Evolutionary conservation across 805 yeast genomes (phyloP).

Genomic region (Sporopachydermia lactativora): DNA sequence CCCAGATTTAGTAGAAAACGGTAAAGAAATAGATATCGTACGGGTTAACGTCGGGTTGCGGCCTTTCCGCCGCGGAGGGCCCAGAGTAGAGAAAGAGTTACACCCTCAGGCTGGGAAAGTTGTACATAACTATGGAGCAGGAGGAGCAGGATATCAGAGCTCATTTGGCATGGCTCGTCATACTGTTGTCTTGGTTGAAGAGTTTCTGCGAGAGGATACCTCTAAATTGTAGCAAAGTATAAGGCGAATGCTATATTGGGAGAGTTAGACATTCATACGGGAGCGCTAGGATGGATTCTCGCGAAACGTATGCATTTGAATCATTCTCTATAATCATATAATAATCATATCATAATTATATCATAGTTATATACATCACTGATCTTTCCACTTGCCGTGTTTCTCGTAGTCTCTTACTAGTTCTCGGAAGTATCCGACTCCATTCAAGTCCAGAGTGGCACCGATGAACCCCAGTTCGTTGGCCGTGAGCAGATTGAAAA

Average conservation of each 20-base stretch:
- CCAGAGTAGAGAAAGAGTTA: constrained; percentile 31
- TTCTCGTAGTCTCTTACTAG: constrained; percentile 61
- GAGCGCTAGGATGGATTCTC: too few relatives aligned
- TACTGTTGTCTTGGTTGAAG: neutral
- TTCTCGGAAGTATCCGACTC: constrained; percentile 51
- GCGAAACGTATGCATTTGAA: too few relatives aligned
- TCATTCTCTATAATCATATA: too few relatives aligned
- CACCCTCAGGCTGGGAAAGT: constrained; percentile 17
- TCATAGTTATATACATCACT: too few relatives aligned
- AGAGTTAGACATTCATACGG: too few relatives aligned
- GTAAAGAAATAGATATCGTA: constrained; percentile 28
- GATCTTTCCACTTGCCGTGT: constrained; percentile 72
- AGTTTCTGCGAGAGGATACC: too few relatives aligned
- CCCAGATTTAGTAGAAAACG: constrained; percentile 30
- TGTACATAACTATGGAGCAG: constrained; percentile 56
- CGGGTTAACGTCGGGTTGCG: constrained; percentile 47
- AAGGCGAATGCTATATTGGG: too few relatives aligned
- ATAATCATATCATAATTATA: too few relatives aligned
- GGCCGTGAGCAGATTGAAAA: constrained; percentile 57
- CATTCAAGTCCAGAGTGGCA: constrained; percentile 51
- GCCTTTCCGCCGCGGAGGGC: constrained; percentile 54
- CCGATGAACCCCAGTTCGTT: constrained; percentile 51
- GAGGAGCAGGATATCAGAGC: constrained; percentile 66
- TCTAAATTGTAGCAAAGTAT: too few relatives aligned
- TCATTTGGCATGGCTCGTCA: constrained; percentile 43